A percentile compares a stretch with the other conserved stretches of the same genome.
Conservation (phyloP, 2,329 filamentous ascomycete genomes). For the Epichloe elymi region DNA sequence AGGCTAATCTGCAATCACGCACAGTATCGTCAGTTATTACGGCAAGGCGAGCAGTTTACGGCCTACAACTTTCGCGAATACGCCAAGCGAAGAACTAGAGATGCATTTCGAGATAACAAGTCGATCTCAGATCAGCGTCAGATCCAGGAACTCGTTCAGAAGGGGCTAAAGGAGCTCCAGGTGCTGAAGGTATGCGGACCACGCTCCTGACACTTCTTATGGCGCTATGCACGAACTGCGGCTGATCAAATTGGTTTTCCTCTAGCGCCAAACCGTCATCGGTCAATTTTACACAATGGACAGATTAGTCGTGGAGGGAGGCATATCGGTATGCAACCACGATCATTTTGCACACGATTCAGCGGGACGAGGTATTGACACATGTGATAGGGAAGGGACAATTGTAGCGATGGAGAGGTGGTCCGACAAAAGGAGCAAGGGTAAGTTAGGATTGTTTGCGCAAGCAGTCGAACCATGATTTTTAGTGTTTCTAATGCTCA, state of each 20-base stretch:
- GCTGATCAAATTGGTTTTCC: slow-evolving; percentile 3
- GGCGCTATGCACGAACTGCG: slow-evolving; percentile 4
- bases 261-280: slow-evolving; percentile 81
- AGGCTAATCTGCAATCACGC: not conserved
- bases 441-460: slow-evolving; percentile 31
- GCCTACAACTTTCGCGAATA: slow-evolving; percentile 98
- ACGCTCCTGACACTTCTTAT: no score
- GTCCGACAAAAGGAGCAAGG: slow-evolving; percentile 67
- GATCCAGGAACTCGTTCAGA: slow-evolving; percentile 81
- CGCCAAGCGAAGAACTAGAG: slow-evolving; percentile 76
- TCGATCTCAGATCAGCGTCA: slow-evolving; percentile 57
- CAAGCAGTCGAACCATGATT: no score
- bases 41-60: slow-evolving; percentile 75
- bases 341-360: not conserved
- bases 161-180: slow-evolving; percentile 75
- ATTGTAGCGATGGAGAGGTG: slow-evolving; percentile 50
- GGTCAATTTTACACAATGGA: slow-evolving; percentile 93
- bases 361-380: not conserved
- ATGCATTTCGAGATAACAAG: slow-evolving; percentile 77
- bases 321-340: slow-evolving; percentile 49
- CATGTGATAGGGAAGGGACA: slow-evolving; percentile 50
- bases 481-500: not conserved
- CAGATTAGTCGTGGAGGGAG: slow-evolving; percentile 76
- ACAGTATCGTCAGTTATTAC: slow-evolving; percentile 84
- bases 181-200: slow-evolving; percentile 64